Evolutionary conservation across 495 filamentous ascomycete genomes (phyloP).

Genomic region (Penicillium paradoxum): DNA sequence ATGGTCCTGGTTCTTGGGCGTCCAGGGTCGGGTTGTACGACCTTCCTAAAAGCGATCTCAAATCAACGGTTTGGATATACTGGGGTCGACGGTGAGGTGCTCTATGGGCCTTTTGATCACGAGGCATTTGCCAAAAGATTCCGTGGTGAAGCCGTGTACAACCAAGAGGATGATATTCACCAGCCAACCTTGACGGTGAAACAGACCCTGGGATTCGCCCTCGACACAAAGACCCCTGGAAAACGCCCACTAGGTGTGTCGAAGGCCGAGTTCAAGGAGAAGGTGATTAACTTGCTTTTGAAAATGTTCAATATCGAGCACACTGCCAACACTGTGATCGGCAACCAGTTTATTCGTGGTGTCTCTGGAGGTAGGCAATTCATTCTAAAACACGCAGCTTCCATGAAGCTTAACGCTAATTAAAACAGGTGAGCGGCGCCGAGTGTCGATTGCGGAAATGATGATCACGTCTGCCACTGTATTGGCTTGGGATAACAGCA

Average conservation of each 20-base stretch:
- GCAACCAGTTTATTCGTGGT: conserved; percentile 74
- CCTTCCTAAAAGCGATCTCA: conserved; percentile 78
- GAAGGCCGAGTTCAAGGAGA: conserved; percentile 64
- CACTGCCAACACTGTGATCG: conserved; percentile 74
- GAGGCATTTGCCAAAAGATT: conserved; percentile 59
- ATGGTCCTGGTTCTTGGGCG: conserved; percentile 87
- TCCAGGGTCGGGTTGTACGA: conserved; percentile 83
- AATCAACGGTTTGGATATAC: conserved; percentile 81
- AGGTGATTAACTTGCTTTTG: conserved; percentile 63
- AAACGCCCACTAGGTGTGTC: conserved; percentile 63
- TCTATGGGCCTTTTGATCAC: conserved; percentile 68
- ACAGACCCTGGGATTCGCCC: conserved; percentile 76
- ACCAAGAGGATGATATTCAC: conserved; percentile 78
- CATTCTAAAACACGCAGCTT: background rate
- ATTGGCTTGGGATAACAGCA: conserved; percentile 78
- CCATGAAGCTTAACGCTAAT: background rate
- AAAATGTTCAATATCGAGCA: conserved; percentile 89
- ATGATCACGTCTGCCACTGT: conserved; percentile 70
- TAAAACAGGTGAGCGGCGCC: conserved; percentile 65
- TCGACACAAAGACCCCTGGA: conserved; percentile 74
- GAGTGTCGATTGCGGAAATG: conserved; percentile 48
- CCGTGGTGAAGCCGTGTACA: conserved; percentile 81
- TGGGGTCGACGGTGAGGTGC: conserved; percentile 67
- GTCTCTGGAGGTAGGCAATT: conserved; percentile 55
- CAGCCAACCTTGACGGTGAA: conserved; percentile 77